A percentile compares a stretch with the other conserved stretches of the same genome.
phyloP scores from a whole-genome alignment of 305 asterid genomes.

The Rubia balearica region DNA sequence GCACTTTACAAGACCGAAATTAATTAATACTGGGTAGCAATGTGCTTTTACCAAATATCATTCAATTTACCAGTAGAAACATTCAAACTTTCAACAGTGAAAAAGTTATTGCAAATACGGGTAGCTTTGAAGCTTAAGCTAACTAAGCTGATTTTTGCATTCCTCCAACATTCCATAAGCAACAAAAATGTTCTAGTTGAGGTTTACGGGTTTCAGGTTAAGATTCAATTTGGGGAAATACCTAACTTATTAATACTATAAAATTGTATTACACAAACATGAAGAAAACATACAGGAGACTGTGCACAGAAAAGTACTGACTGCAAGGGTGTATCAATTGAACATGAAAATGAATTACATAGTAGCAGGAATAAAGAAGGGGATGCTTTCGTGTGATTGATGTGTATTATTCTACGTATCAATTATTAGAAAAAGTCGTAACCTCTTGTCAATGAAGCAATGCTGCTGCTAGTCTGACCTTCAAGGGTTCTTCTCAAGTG shows the following conservation, averaged over 20 bases:
- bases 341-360: background rate
- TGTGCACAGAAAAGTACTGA: background rate
- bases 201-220: background rate
- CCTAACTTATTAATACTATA: background rate
- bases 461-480: slow-evolving; percentile 10
- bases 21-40: background rate
- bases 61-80: background rate
- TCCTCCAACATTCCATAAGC: background rate
- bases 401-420: background rate
- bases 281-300: background rate
- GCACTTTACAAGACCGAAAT: background rate
- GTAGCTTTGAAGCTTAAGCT: background rate
- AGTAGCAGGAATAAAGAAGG: background rate
- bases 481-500: slow-evolving; percentile 24
- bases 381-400: background rate
- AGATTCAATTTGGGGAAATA: background rate
- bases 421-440: slow-evolving; percentile 9
- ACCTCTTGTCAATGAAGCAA: slow-evolving; percentile 22
- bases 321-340: background rate
- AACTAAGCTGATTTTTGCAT: background rate
- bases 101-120: background rate
- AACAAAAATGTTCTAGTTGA: background rate
- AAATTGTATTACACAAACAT: background rate
- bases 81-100: too few species aligned
- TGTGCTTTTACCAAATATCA: background rate